A percentile compares a stretch with the other conserved stretches of the same genome.
Conservation (phyloP, 306 rosid genomes). For the Dryas octopetala region DNA sequence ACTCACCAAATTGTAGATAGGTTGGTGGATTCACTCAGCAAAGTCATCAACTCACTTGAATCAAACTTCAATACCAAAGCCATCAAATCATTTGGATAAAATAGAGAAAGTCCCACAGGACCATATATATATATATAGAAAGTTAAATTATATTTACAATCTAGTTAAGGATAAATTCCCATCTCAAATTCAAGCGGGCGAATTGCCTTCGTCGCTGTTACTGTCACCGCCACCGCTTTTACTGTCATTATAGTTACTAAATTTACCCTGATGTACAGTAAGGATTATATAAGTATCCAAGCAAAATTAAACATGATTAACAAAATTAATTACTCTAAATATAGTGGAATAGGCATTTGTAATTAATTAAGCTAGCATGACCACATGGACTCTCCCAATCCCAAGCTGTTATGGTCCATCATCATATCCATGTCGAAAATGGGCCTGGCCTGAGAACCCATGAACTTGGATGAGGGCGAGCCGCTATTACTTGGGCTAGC, state of each 20-base stretch:
- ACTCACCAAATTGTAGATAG: neutral
- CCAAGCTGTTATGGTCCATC: constrained; percentile 49
- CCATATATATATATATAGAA: constrained; percentile 11
- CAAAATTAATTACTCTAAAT: constrained; percentile 10
- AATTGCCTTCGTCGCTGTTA: constrained; percentile 47
- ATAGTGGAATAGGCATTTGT: neutral
- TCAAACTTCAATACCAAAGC: constrained; percentile 14
- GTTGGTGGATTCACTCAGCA: neutral
- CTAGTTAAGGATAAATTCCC: constrained; percentile 1
- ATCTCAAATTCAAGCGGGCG: constrained; percentile 47
- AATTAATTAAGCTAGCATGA: constrained; percentile 23
- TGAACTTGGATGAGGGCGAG: constrained; percentile 53
- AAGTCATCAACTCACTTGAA: constrained; percentile 3
- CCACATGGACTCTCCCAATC: constrained; percentile 63
- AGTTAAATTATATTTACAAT: constrained; percentile 42
- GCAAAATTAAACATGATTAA: constrained; percentile 8
- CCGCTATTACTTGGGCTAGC: constrained; percentile 60
- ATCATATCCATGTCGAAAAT: constrained; percentile 59
- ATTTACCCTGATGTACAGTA: neutral
- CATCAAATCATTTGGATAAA: neutral
- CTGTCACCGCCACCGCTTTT: constrained; percentile 45
- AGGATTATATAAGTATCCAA: constrained; percentile 11
- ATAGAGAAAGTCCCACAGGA: constrained; percentile 9
- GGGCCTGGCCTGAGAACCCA: constrained; percentile 54
- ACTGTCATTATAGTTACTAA: constrained; percentile 20